A percentile compares a stretch with the other conserved stretches of the same genome.
These are phyloP conservation scores for Babesia bovis DNA, from an alignment of 169 alveolate genomes.

Conservation along the genomic window DNA sequence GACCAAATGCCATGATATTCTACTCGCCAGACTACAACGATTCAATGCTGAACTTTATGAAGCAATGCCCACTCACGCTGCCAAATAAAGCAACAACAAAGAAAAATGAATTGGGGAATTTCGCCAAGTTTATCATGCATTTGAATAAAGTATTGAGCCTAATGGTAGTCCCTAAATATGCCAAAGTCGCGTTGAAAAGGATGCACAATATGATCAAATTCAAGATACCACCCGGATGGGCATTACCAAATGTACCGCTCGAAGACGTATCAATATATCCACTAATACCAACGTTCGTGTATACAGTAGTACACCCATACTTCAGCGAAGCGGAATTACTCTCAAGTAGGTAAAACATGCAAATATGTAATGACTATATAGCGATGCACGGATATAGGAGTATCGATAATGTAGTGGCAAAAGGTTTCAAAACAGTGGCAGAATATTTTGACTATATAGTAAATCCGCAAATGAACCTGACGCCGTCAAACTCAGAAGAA, in stretches of 20 bases:
- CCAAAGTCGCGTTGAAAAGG: constrained; percentile 36
- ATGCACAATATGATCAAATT: constrained; percentile 57
- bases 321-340: constrained; percentile 39
- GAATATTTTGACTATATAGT: constrained; percentile 59
- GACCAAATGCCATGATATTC: constrained; percentile 38
- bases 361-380: not conserved
- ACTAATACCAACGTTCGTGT: constrained; percentile 59
- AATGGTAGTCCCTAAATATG: constrained; percentile 14
- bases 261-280: constrained; percentile 63
- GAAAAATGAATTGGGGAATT: constrained; percentile 19
- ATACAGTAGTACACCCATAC: constrained; percentile 54
- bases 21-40: constrained; percentile 20
- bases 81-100: constrained; percentile 21
- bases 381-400: constrained; percentile 21
- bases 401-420: constrained; percentile 13
- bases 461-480: constrained; percentile 48
- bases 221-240: constrained; percentile 59
- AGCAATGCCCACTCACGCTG: constrained; percentile 1
- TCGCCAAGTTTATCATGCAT: constrained; percentile 39
- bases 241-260: constrained; percentile 47
- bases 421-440: constrained; percentile 23
- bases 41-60: constrained; percentile 23
- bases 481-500: constrained; percentile 19
- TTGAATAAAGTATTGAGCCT: constrained; percentile 20
- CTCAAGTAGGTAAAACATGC: constrained; percentile 14